Conservation (phyloP, 495 filamentous ascomycete species). For the Bacidia rubella region DNA sequence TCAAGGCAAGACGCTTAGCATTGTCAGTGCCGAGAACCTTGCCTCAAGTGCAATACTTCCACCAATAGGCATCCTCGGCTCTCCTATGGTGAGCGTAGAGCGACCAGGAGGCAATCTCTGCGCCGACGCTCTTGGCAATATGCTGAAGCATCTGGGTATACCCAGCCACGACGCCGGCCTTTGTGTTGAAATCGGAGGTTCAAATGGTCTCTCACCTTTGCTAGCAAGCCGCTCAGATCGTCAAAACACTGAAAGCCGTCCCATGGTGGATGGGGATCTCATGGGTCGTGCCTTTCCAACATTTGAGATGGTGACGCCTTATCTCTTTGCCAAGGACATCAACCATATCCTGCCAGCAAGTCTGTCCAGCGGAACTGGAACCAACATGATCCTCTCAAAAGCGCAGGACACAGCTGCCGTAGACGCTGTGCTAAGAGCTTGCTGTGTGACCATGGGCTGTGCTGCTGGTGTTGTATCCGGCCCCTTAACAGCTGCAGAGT, state of each 20-base stretch:
- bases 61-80: background rate
- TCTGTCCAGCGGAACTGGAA: constrained; percentile 27
- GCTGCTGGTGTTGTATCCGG: constrained; percentile 22
- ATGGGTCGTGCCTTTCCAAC: constrained; percentile 29
- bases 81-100: constrained; percentile 3
- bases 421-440: constrained; percentile 22
- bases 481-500: constrained; percentile 21
- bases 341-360: constrained; percentile 24
- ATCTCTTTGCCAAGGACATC: constrained; percentile 20
- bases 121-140: constrained; percentile 3
- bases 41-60: background rate
- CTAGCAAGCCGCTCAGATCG: constrained; percentile 19
- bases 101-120: constrained; percentile 3
- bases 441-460: constrained; percentile 26
- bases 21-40: background rate
- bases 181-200: constrained; percentile 27
- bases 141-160: constrained; percentile 12
- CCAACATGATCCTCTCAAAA: constrained; percentile 25
- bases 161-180: constrained; percentile 22
- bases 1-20: constrained; percentile 4
- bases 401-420: constrained; percentile 25
- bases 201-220: constrained; percentile 26
- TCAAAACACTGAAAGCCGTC: constrained; percentile 18
- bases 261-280: constrained; percentile 28
- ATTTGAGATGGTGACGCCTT: constrained; percentile 24